A percentile compares a stretch with the other conserved stretches of the same genome.
phyloP scores from a whole-genome alignment of 345 rosid genomes.

The Moringa oleifera region DNA sequence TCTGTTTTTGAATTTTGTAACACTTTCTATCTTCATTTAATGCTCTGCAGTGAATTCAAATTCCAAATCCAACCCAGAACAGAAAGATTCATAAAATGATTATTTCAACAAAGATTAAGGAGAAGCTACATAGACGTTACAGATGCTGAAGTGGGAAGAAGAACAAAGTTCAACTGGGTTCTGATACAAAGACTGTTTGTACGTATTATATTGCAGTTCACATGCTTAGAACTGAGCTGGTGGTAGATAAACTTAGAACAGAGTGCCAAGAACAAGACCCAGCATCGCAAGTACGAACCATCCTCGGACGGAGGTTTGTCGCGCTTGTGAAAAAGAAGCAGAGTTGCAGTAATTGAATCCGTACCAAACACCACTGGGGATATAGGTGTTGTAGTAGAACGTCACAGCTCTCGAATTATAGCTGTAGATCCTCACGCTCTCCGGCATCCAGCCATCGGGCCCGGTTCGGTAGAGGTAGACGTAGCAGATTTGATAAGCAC shows the following conservation, averaged over 20 bases:
- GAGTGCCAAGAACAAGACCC: conserved; percentile 25
- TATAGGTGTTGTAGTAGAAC: conserved; percentile 44
- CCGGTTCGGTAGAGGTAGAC: conserved; percentile 74
- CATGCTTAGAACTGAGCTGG: no score
- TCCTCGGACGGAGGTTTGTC: neutral
- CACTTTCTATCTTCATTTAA: no score
- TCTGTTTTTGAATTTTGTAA: no score
- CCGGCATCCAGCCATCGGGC: conserved; percentile 84
- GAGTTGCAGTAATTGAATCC: conserved; percentile 62
- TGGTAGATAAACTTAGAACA: conserved; percentile 25
- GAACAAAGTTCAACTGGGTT: no score
- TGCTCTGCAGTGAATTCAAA: no score
- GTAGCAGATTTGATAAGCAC: conserved; percentile 69
- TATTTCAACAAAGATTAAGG: no score
- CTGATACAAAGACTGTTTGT: no score
- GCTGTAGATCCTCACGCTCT: conserved; percentile 44
- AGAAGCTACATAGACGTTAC: no score
- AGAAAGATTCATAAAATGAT: no score
- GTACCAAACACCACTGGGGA: conserved; percentile 68
- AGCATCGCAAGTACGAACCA: conserved; percentile 19
- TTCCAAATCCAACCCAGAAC: no score
- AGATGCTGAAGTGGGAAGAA: no score
- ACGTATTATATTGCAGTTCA: no score
- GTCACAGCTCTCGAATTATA: conserved; percentile 36
- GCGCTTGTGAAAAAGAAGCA: conserved; percentile 35